Percentiles rank a stretch among this genome's conserved stretches.
phyloP scores from a whole-genome alignment of 2,329 filamentous ascomycete genomes.

The Trichoderma sp. region DNA sequence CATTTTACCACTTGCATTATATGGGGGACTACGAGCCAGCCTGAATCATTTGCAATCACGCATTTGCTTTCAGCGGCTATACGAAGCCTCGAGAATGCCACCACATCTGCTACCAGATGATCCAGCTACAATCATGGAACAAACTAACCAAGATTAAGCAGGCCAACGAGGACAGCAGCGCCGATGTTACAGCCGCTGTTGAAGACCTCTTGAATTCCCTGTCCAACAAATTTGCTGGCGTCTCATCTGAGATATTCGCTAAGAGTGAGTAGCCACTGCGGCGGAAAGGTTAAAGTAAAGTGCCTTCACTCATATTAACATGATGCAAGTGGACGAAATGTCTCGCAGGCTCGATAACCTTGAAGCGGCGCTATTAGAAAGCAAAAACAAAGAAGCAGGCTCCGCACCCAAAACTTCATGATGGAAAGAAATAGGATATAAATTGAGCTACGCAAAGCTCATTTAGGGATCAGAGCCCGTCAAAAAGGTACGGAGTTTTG shows the following conservation, averaged over 20 bases:
- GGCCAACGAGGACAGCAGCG: conserved; percentile 16
- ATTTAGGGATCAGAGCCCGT: not conserved
- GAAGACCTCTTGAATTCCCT: conserved; percentile 84
- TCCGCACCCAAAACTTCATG: conserved; percentile 24
- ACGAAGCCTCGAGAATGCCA: not conserved
- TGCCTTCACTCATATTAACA: conserved; percentile 20
- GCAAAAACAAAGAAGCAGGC: conserved; percentile 45
- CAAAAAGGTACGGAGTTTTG: conserved; percentile 8
- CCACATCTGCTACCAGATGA: not conserved
- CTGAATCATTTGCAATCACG: not conserved
- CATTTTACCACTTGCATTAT: not conserved
- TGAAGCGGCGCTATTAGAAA: conserved; percentile 67
- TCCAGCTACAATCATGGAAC: not conserved
- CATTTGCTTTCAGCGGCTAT: not conserved
- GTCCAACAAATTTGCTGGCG: conserved; percentile 78
- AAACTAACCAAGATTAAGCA: not conserved
- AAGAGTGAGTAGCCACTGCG: conserved; percentile 63
- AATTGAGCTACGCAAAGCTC: not conserved
- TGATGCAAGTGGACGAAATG: conserved; percentile 85
- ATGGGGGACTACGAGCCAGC: not conserved
- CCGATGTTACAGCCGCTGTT: conserved; percentile 73
- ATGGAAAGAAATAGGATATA: not conserved
- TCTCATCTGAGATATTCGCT: conserved; percentile 82
- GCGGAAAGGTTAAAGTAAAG: not conserved
- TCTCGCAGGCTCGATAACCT: conserved; percentile 79